Conservation (phyloP, 2,329 filamentous ascomycete genomes). For the Fusarium sp. region DNA sequence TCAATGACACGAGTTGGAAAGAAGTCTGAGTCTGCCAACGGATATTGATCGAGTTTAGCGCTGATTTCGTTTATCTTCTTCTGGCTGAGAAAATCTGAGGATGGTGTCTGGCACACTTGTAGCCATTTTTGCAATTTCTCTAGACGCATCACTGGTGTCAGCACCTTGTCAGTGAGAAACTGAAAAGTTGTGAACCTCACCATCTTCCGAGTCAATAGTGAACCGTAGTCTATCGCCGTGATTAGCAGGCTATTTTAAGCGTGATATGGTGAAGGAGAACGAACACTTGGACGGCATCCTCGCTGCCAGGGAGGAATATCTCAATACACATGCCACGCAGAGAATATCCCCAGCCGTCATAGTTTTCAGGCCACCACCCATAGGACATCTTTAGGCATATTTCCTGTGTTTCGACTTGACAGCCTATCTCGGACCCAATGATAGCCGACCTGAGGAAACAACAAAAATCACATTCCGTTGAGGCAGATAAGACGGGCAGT, state of each 20-base stretch:
- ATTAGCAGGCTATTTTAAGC: neutral
- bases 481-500: neutral
- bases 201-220: neutral
- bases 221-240: neutral
- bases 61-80: neutral
- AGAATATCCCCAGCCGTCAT: no score
- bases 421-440: neutral
- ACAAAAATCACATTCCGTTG: neutral
- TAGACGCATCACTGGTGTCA: neutral
- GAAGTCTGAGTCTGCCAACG: neutral
- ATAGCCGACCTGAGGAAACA: neutral
- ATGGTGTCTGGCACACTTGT: neutral
- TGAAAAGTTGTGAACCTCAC: neutral
- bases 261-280: neutral
- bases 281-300: neutral
- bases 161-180: neutral
- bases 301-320: neutral
- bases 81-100: neutral
- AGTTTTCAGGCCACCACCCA: neutral
- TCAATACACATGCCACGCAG: neutral
- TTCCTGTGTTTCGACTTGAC: neutral
- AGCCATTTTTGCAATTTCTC: neutral
- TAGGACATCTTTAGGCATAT: neutral
- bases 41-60: neutral
- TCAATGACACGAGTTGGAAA: neutral